Evolutionary conservation across 306 rosid genomes (phyloP), one percentile per base, ranked within the genome.

Genomic region (Cajanus cajan): DNA sequence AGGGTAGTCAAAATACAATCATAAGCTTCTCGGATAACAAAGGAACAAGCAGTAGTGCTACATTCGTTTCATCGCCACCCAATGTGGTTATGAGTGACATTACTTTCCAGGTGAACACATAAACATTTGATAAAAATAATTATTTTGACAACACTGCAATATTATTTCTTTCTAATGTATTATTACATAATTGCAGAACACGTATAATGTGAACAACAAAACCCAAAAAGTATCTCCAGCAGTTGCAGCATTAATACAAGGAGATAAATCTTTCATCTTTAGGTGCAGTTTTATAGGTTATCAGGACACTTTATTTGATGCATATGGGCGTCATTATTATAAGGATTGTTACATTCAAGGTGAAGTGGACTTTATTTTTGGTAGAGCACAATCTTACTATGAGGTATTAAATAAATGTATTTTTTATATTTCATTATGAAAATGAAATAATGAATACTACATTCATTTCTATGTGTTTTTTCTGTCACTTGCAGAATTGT

Each of bases 251-350:
- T 4, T 1, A 24, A 22, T 55, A 55, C 22, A 22, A 77, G 37
- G 64, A 12, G 64, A 57, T 4, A 57, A 57, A 57, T 22, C 1
- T 11, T 10, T 57, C 6, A 22, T 57, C 37, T 11, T 0, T 10
- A 57, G 6, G 0, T 57, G 64, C 24, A 11, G 16, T 1, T 57
- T 57, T 47, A 0, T 68, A 8, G 87, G 88, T 40, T 72, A 74
- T 72, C 90, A 87, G 67, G 90, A 85, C 48, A 85, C 88, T 0
- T 34, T 87, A 8, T 80, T 73, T 74, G 85, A 85, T 34, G 73
- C 0, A 6, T 0, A 0, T 0, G 0, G 87, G 5, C 81, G 87
- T 1, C 90, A 87, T 80, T 80, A n/a, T 0, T 48, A 5, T n/a
- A n/a, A 48, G n/a, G 21, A 48, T 48, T 48, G 55, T 4, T n/a